Evolutionary conservation across 176 grass and related monocot genomes (phyloP).

Genomic region (Eragrostis nindensis): DNA sequence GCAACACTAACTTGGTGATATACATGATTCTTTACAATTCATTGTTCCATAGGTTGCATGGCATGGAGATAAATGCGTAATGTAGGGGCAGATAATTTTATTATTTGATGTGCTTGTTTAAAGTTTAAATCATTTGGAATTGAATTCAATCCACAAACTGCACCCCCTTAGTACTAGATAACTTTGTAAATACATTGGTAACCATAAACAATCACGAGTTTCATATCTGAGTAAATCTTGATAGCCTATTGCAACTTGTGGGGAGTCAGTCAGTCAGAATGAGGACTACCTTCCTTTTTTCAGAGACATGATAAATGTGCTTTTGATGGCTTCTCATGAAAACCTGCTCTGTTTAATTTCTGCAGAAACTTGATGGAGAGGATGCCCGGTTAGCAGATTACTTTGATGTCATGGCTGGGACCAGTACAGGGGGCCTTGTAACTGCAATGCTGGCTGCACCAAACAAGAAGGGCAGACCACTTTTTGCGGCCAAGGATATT

Average conservation of each 20-base stretch:
- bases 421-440: constrained; percentile 85
- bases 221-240: constrained; percentile 31
- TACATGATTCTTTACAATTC: constrained; percentile 18
- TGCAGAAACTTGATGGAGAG: constrained; percentile 86
- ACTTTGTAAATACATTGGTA: too few species aligned
- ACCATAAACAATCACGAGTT: not conserved
- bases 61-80: not conserved
- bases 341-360: constrained; percentile 32
- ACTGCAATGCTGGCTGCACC: constrained; percentile 76
- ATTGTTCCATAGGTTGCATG: not conserved
- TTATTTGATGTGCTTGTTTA: constrained; percentile 33
- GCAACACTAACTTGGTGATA: constrained; percentile 8
- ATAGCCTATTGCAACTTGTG: not conserved
- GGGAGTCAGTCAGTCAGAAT: constrained; percentile 14
- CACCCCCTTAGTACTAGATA: too few species aligned
- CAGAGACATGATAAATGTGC: not conserved
- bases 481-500: constrained; percentile 86
- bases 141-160: constrained; percentile 8
- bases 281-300: constrained; percentile 2
- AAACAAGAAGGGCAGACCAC: constrained; percentile 58
- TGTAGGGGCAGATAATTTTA: not conserved
- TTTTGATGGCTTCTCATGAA: constrained; percentile 17
- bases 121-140: constrained; percentile 7
- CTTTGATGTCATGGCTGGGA: constrained; percentile 84
- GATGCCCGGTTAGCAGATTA: constrained; percentile 83